A percentile compares a stretch with the other conserved stretches of the same genome.
Evolutionary conservation across 2,329 filamentous ascomycete species (phyloP).

Genomic region (Diplodia intermedia): DNA sequence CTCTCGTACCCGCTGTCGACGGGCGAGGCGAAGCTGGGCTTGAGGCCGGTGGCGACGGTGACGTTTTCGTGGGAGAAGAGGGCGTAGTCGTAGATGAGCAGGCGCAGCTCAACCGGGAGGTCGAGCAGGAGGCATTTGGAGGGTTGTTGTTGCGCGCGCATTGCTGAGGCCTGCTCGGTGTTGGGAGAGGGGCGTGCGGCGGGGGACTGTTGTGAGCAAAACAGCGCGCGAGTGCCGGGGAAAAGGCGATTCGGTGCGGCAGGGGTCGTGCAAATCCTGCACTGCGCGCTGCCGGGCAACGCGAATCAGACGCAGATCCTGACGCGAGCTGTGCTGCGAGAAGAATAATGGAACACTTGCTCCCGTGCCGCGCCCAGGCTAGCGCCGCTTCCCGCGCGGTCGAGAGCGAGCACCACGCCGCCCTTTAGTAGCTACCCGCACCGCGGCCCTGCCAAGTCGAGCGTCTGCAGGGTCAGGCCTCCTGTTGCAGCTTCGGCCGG

Average conservation of each 20-base stretch:
- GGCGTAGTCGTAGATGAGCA: constrained; percentile 52
- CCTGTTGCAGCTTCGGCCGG: constrained; percentile 11
- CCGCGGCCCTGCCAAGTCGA: constrained; percentile 7
- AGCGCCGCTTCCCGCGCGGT: neutral
- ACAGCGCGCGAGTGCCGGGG: constrained; percentile 2
- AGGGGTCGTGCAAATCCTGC: constrained; percentile 26
- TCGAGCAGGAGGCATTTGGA: constrained; percentile 36
- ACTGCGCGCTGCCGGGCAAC: neutral
- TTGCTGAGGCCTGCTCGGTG: constrained; percentile 23
- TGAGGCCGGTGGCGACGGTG: constrained; percentile 44
- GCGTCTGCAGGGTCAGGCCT: constrained; percentile 18
- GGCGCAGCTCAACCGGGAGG: constrained; percentile 51
- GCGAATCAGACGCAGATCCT: constrained; percentile 22
- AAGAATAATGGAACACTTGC: neutral
- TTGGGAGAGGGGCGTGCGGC: constrained; percentile 18
- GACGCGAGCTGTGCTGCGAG: neutral
- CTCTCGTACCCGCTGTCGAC: constrained; percentile 39
- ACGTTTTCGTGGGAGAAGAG: constrained; percentile 46
- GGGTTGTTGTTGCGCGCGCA: constrained; percentile 16
- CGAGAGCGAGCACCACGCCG: neutral
- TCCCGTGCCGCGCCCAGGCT: neutral
- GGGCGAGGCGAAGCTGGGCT: constrained; percentile 39
- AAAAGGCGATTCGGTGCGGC: constrained; percentile 12
- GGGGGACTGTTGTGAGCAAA: constrained; percentile 20
- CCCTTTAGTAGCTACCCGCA: constrained; percentile 3